Base-by-base conservation (phyloP, 2,329 filamentous ascomycete species). In the Immersiporthe knoxdaviesiana region DNA sequence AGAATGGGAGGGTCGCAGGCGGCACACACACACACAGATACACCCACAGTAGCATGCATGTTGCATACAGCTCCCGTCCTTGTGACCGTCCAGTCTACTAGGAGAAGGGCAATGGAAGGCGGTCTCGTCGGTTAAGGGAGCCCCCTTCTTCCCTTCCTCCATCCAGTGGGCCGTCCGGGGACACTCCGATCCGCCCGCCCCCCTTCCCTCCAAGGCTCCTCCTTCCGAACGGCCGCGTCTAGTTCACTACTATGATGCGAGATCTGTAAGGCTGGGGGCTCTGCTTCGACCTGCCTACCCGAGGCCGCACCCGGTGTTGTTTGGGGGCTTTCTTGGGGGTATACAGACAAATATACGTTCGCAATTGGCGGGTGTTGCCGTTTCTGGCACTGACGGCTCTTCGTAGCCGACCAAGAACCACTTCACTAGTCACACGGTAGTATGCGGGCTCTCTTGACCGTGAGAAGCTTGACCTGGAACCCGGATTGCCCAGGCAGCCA, bases 321-420 rank as follows among this genome's bases (percentile, higher is more conserved):
- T 35, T n/a, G n/a, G n/a, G 50, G 50, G 52, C 52, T 16, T 7
- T 27, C 27, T 30, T 24, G 24, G 50, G 52, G n/a, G n/a, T n/a
- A n/a, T n/a, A n/a, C n/a, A n/a, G n/a, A n/a, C n/a, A n/a, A n/a
- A 7, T 3, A 14, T 30, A 56, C 52, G 24, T 56, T 56, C 14
- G 27, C 24, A 14, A 30, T 18, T 56, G 12, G 14, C 52, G 52
- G 52, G 52, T 56, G 30, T 11, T 37, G 56, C 56, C 56, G 16
- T 14, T 37, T 47, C 61, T 18, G 52, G 52, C 61, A 63, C 8
- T 63, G 41, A 63, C 41, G 61, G 61, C 12, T 47, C 44, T 27
- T 21, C 27, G 8, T 24, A 24, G 41, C 41, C 61, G 41, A 50
- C 27, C 24, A 47, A 35, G 39, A 50, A n/a, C n/a, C n/a, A n/a